Evolutionary conservation across 805 yeast genomes (phyloP).

Genomic region (Kodamaea hsintzibuensis): DNA sequence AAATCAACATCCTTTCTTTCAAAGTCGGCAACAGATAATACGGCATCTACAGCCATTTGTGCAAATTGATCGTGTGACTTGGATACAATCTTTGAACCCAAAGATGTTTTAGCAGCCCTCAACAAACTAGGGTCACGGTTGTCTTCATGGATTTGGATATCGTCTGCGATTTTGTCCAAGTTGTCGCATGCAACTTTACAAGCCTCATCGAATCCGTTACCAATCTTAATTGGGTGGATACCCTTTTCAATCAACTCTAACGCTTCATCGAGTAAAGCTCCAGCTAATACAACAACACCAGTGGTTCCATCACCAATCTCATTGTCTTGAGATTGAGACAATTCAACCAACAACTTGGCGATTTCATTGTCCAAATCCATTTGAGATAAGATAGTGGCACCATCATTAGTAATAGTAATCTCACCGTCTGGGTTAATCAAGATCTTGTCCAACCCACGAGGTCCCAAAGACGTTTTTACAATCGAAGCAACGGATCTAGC

Average conservation of each 20-base stretch:
- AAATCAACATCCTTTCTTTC: conserved; percentile 95
- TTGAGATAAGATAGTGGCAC: conserved; percentile 93
- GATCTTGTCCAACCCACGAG: conserved; percentile 97
- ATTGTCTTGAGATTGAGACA: conserved; percentile 93
- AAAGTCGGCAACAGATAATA: conserved; percentile 86
- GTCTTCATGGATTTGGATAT: conserved; percentile 51
- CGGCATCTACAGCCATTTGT: conserved; percentile 95
- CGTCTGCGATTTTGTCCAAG: conserved; percentile 75
- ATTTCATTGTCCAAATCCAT: conserved; percentile 96
- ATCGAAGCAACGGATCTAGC: conserved; percentile 94
- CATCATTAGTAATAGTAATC: conserved; percentile 96
- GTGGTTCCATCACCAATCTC: conserved; percentile 99
- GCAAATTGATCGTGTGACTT: conserved; percentile 94
- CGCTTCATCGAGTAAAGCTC: conserved; percentile 93
- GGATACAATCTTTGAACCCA: conserved; percentile 94
- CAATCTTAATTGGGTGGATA: conserved; percentile 94
- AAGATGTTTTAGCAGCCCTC: conserved; percentile 90
- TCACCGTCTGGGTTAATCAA: conserved; percentile 95
- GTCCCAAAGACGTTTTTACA: conserved; percentile 91
- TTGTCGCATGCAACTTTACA: conserved; percentile 84
- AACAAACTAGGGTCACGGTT: conserved; percentile 59
- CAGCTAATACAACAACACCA: conserved; percentile 95
- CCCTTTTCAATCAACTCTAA: conserved; percentile 93
- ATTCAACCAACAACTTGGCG: conserved; percentile 91
- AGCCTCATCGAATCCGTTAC: conserved; percentile 97